phyloP scores from a whole-genome alignment of 352 stramenopile species.

The Pseudoperonospora humuli region DNA sequence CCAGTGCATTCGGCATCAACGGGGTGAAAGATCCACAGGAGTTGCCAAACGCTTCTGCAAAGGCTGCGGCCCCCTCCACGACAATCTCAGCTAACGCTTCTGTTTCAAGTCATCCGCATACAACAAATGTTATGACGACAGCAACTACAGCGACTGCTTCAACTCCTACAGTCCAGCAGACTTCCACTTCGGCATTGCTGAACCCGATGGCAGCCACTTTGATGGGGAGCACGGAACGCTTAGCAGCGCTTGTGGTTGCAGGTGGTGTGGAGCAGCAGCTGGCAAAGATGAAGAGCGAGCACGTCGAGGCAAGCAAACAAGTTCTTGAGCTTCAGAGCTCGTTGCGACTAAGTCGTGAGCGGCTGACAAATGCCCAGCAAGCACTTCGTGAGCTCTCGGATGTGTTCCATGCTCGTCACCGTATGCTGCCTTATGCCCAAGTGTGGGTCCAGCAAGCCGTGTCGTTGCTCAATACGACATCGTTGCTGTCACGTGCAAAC shows the following conservation, averaged over 20 bases:
- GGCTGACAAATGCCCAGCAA: conserved; percentile 42
- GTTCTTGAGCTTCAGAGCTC: conserved; percentile 58
- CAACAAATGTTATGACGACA: conserved; percentile 1
- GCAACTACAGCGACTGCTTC: not conserved
- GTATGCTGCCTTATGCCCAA: conserved; percentile 48
- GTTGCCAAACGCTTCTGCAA: not conserved
- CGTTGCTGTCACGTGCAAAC: conserved; percentile 26
- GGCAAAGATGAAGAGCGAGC: conserved; percentile 60
- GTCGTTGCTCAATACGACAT: conserved; percentile 42
- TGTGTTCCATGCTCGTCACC: conserved; percentile 57
- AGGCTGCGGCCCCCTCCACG: not conserved
- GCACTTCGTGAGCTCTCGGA: conserved; percentile 51
- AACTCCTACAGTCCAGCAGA: conserved; percentile 6
- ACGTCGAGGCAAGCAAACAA: conserved; percentile 63
- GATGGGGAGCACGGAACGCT: conserved; percentile 41
- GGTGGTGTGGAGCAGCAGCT: conserved; percentile 69
- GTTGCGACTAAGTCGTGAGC: conserved; percentile 54
- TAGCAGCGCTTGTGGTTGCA: conserved; percentile 50
- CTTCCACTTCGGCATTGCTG: conserved; percentile 9
- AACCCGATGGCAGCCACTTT: conserved; percentile 24
- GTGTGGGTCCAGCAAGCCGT: conserved; percentile 48
- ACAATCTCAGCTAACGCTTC: not conserved
- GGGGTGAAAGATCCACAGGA: conserved; percentile 5
- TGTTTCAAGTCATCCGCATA: conserved; percentile 1
- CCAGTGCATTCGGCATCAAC: conserved; percentile 3